These are phyloP conservation scores for thale cress (Arabidopsis thaliana) DNA, from an alignment of 345 rosid genomes.

Conservation along the genomic window TAIR10.1 NC_003075.7:17535001-17535500, in stretches of 20 bases:
- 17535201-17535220: background rate
- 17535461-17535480: background rate
- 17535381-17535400: background rate
- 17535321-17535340: constrained; percentile 14
- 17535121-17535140: constrained; percentile 8
- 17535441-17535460: no score
- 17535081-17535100: constrained; percentile 35
- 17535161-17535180: constrained; percentile 42
- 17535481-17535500: background rate
- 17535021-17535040: constrained; percentile 34
- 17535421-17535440: no score
- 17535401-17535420: background rate
- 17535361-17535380: background rate
- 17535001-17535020: constrained; percentile 27
- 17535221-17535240: constrained; percentile 40
- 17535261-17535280: constrained; percentile 54
- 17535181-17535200: constrained; percentile 35
- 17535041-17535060: constrained; percentile 50
- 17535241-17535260: constrained; percentile 62
- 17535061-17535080: constrained; percentile 49
- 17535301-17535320: constrained; percentile 48
- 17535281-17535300: constrained; percentile 55
- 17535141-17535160: constrained; percentile 36
- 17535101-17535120: constrained; percentile 22
- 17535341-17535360: background rate